Evolutionary conservation across 345 rosid genomes (phyloP), one percentile per base, ranked within the genome.

Genomic region (Acer saccharum): DNA sequence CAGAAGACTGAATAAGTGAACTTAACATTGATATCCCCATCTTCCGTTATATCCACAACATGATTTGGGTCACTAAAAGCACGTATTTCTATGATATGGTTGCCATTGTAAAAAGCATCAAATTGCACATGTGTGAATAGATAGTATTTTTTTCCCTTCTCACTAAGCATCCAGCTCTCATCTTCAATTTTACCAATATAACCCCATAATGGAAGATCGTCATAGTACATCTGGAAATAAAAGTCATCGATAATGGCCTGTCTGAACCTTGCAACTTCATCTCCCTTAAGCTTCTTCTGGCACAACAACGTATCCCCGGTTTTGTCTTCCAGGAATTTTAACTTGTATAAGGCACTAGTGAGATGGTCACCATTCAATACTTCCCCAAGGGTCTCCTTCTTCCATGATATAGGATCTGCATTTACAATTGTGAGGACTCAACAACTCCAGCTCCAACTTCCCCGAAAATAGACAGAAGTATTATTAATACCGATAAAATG

Each of bases 171-270:
- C 86, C 77, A 69, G 60, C 85, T 84, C 52, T 78, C 85, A 3
- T 78, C 87, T 78, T 93, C 98, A 48, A 83, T 74, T 89, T 91
- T 95, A 55, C 98, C 98, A 77, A 93, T 44, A 83, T 88, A 95
- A 58, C 97, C 98, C 98, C 98, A 95, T 32, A 93, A 78, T 18
- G 98, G 98, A 46, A 95, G 97, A 86, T 90, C 95, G 46, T 93
- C 97, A 73, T 84, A 89, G 79, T 93, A 90, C 93, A 95, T 91
- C 70, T 93, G 97, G 80, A 90, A 95, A 87, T 95, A 95, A 79
- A 84, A 95, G 66, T 93, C 95, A 81, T 88, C 78, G 25, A 75
- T 68, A 48, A 95, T 83, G 60, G 88, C 85, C 60, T 85, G 79
- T 82, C 95, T 90, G 29, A 93, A 85, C 68, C 75, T 86, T 44